Base-by-base conservation (phyloP, 192 early-diverging fungal species). In the Podila verticillata region DNA sequence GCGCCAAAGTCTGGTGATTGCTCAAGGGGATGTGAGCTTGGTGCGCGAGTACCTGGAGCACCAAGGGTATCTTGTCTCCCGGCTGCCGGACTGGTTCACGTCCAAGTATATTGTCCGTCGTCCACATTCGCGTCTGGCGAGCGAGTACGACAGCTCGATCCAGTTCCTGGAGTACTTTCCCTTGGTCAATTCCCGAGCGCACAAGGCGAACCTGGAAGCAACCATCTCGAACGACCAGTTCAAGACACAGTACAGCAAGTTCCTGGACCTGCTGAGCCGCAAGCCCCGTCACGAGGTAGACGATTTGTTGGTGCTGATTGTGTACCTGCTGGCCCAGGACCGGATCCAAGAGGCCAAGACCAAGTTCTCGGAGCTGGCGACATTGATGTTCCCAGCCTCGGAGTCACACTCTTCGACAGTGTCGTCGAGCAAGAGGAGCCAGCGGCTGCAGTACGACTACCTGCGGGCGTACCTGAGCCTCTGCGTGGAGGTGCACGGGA, bases 271-370 rank as follows among this genome's bases (percentile, higher is more conserved):
- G 24, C 34, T 85, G 28, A 69, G 68, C 39, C 69, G 81, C 10
- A 86, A 84, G 47, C 65, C 72, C 8, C 36, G 24, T 7, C 70
- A 66, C 8, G 66, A 72, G 20, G 58, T 44, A 7, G 56, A 60
- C 24, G 87, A 88, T 61, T 44, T 83, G 5, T 39, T 84, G 30
- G 62, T 81, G 13, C 51, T 85, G 49, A 66, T 68, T 19, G 61
- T 86, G 2, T 88, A 88, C 54, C 67, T 88, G 19, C 26, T 88
- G 4, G 66, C 80, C 7, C 87, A 88, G 71, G 87, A 86, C 36
- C 81, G 87, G 31, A 70, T 88, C 48, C 24, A 48, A 13, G 87
- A 88, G n/a, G 84, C 81, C 12, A 83, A 82, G 32, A 31, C 62
- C 24, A 54, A 51, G 35, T 83, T 72, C 20, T 15, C 31, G 4